Evolutionary conservation across 352 stramenopile species (phyloP).

Genomic region (Globisporangium irregulare): DNA sequence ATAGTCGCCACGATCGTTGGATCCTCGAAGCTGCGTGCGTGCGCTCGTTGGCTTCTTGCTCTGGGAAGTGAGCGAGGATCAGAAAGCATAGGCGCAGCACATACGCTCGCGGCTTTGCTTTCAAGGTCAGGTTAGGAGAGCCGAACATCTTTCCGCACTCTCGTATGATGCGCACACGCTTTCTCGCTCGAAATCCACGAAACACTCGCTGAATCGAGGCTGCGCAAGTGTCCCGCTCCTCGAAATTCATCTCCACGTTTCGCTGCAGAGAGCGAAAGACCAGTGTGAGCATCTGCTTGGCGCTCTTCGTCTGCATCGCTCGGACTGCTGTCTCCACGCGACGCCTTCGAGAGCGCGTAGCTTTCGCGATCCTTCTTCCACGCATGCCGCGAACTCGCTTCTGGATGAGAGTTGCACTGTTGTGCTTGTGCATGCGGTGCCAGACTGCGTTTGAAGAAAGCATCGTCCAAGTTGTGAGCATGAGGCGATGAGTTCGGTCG

Average conservation of each 20-base stretch:
- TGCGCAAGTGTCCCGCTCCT: conserved; percentile 21
- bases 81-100: conserved; percentile 58
- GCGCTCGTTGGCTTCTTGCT: conserved; percentile 30
- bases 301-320: conserved; percentile 32
- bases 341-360: conserved; percentile 30
- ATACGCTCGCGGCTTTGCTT: conserved; percentile 32
- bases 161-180: conserved; percentile 29
- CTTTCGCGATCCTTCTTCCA: conserved; percentile 30
- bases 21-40: conserved; percentile 19
- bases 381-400: conserved; percentile 44
- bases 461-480: conserved; percentile 35
- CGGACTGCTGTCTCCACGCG: conserved; percentile 32
- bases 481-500: conserved; percentile 26
- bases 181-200: conserved; percentile 39
- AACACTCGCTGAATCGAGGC: conserved; percentile 43
- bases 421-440: conserved; percentile 40
- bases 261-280: conserved; percentile 31
- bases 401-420: conserved; percentile 48
- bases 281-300: conserved; percentile 27
- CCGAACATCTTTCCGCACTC: conserved; percentile 41
- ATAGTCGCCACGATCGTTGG: conserved; percentile 41
- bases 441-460: conserved; percentile 50
- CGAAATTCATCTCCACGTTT: conserved; percentile 32
- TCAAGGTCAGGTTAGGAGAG: conserved; percentile 29
- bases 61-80: conserved; percentile 32